Base-by-base conservation (phyloP, 345 rosid species). In the Bruguiera sexangula region DNA sequence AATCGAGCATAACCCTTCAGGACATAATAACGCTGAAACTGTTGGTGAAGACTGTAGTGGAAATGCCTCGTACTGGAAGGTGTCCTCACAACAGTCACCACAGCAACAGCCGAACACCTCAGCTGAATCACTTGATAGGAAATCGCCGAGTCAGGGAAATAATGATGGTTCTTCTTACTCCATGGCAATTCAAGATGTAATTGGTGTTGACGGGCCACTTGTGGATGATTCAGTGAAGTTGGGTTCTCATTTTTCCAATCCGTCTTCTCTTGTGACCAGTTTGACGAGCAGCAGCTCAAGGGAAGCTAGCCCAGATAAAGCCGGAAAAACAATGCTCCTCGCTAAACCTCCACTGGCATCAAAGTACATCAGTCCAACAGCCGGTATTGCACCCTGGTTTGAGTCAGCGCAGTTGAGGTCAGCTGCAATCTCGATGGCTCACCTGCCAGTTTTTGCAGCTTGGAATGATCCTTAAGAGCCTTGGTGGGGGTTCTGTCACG, bases 381-480 rank as follows among this genome's bases (percentile, higher is more conserved):
- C 63, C 9, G 76, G 75, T 30, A 73, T 76, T 55, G 62, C 66
- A 21, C 71, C 87, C 5, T 85, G 90, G 89, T 84, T 84, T 67
- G 87, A 89, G 46, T 52, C 90, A 30, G 78, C 81, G n/a, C 84
- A 79, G 64, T 39, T 81, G 24, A 77, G 83, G 81, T 77, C 86
- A 50, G 66, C 80, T 6, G 77, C 83, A 2, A 71, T 86, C 39
- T 68, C 92, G 64, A 71, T 89, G 81, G 66, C 89, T 63, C 89
- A 85, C 70, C 75, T 87, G 69, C 96, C 93, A 24, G 72, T 89
- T 65, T 89, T 89, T 65, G 88, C 96, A 29, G 83, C 96, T 2
- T 86, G 93, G 96, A 85, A 81, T 52, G 96, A 89, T 21, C 72
- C 89, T 67, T 89, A 62, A 39, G 27, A 52, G 22, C 19, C 15